Percentiles rank a stretch among this genome's conserved stretches.
Conservation (phyloP, 495 filamentous ascomycete species). For the Talaromyces stipitatus region DNA sequence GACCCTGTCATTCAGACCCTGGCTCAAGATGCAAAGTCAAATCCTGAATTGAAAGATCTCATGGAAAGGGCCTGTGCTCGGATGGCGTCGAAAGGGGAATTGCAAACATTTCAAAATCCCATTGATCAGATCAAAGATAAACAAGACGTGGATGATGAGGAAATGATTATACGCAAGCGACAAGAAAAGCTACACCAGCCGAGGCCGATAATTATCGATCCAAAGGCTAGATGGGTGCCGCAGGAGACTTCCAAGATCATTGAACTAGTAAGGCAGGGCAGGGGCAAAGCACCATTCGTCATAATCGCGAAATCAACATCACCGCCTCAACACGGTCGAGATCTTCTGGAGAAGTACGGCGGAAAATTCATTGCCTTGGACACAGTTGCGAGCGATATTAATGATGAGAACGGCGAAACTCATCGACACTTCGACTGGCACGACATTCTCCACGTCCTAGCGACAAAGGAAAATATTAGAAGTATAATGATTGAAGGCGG, state of each 20-base stretch:
- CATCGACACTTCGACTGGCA: conserved; percentile 46
- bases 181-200: conserved; percentile 45
- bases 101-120: conserved; percentile 80
- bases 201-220: conserved; percentile 73
- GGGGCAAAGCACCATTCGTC: conserved; percentile 63
- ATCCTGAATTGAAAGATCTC: conserved; percentile 75
- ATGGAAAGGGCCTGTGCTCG: conserved; percentile 91
- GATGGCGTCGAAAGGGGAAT: conserved; percentile 73
- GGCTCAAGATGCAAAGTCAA: conserved; percentile 73
- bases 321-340: conserved; percentile 18
- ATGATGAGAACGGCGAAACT: not conserved
- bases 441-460: conserved; percentile 47
- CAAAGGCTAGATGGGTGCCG: conserved; percentile 57
- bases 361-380: conserved; percentile 35
- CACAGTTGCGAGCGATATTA: conserved; percentile 8
- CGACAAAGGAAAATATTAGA: conserved; percentile 42
- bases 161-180: not conserved
- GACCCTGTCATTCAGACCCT: conserved; percentile 93
- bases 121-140: conserved; percentile 75
- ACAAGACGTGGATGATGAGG: no score
- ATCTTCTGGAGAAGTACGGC: conserved; percentile 34
- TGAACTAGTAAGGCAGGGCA: conserved; percentile 48
- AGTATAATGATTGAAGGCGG: conserved; percentile 91
- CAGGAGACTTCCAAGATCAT: conserved; percentile 54
- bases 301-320: conserved; percentile 35